These are phyloP conservation scores for Bipolaris sorokiniana DNA, from an alignment of 2,329 filamentous ascomycete species.

Conservation along the genomic window DNA sequence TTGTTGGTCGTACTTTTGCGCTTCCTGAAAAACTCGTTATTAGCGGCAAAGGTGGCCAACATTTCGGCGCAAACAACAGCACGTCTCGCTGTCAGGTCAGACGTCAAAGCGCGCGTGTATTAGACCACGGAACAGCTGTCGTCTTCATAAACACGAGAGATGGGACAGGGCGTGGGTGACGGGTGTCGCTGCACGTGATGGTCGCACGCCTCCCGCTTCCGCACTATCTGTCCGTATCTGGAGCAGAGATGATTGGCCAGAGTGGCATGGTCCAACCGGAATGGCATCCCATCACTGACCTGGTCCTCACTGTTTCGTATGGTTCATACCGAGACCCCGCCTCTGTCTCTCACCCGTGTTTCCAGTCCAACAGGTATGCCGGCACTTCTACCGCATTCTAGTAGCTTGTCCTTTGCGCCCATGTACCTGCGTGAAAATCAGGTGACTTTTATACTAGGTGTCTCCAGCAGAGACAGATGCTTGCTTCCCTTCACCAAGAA, in stretches of 20 bases:
- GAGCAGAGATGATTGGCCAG: slow-evolving; percentile 12
- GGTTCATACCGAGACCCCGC: neutral
- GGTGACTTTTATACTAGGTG: neutral
- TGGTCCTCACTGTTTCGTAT: neutral
- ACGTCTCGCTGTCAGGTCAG: slow-evolving; percentile 10
- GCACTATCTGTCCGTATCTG: slow-evolving; percentile 25
- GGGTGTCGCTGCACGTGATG: slow-evolving; percentile 33
- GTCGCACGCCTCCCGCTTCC: slow-evolving; percentile 26
- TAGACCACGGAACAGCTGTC: slow-evolving; percentile 22
- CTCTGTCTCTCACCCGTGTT: neutral
- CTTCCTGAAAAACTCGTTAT: slow-evolving; percentile 54
- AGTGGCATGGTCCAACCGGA: slow-evolving; percentile 20
- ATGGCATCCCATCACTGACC: slow-evolving; percentile 5
- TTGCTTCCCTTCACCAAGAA: too few species aligned
- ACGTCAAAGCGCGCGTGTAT: slow-evolving; percentile 14
- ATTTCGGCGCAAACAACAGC: slow-evolving; percentile 28
- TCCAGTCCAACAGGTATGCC: neutral
- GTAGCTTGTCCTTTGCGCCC: neutral
- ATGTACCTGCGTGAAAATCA: neutral
- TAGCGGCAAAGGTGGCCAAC: slow-evolving; percentile 55
- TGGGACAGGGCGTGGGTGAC: slow-evolving; percentile 19
- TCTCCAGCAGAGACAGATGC: neutral
- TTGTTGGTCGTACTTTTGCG: slow-evolving; percentile 45
- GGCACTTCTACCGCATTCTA: neutral
- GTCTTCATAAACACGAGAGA: slow-evolving; percentile 32